Conservation (phyloP, 2,329 filamentous ascomycete species). For the Botrytis porri region DNA sequence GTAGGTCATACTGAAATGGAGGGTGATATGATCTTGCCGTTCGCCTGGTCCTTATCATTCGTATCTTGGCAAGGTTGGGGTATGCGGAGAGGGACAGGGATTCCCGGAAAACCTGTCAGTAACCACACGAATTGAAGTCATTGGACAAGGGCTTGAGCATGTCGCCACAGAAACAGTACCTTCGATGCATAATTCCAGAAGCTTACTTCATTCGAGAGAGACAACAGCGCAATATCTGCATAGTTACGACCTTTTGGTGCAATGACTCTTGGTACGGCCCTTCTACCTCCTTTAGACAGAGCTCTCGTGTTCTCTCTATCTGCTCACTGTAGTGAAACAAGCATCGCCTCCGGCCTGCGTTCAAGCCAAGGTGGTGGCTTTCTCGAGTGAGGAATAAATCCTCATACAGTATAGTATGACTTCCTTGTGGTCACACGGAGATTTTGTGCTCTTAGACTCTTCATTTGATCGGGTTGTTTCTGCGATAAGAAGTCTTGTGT, state of each 20-base stretch:
- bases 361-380: background rate
- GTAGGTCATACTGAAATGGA: background rate
- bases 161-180: conserved; percentile 3
- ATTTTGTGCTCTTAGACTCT: background rate
- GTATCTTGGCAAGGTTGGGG: background rate
- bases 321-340: background rate
- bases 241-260: background rate
- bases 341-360: background rate
- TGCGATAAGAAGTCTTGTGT: background rate
- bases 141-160: background rate
- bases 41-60: background rate
- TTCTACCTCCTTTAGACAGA: background rate
- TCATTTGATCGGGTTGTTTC: background rate
- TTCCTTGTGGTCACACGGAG: background rate
- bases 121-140: background rate
- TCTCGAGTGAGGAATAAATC: background rate
- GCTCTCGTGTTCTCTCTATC: background rate
- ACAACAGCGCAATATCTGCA: background rate
- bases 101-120: background rate
- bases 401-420: background rate
- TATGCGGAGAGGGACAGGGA: background rate
- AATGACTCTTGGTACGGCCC: background rate
- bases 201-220: background rate
- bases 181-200: conserved; percentile 16
- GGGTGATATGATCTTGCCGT: background rate